Evolutionary conservation across 2,329 filamentous ascomycete species (phyloP), one percentile per base, ranked within the genome.

Genomic region (Ophiostoma ips): DNA sequence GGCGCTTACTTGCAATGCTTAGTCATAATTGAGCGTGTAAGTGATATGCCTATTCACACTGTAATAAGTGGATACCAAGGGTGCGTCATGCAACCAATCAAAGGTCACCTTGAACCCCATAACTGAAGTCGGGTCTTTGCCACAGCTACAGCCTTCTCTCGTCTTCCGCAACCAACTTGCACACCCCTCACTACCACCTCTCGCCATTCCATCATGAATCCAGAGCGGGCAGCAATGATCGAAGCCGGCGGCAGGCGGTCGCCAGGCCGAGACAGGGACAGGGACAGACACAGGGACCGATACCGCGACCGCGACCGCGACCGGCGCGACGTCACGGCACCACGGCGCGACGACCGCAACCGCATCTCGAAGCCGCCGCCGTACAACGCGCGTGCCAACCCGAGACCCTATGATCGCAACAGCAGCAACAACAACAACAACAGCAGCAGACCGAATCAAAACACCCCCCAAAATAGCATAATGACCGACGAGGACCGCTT

Each of bases 401-500:
- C 49, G 8, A 18, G 48, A 8, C 16, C 43, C 7, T 12, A 15
- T 28, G 19, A 30, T n/a, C 24, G 13, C 35, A 31, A 37, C 5
- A 9, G 7, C 37, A n/a, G 24, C 24, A 8, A 8, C 35, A 31
- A 37, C 5, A 9, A 11, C 37, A n/a, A 41, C 24, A 8, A 8
- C 24, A 44, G 15, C 37, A 36, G 19, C 18, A 36, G 16, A 12
- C 2, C 12, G 28, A 33, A 12, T 13, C 28, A 35, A 15, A 41
- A 12, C 18, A 16, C 24, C n/a, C 19, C 61, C 64, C 52, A 61
- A 28, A 28, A 4, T 5, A 60, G 36, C 56, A 59, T 55, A 59
- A 59, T 86, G 54, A 83, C 83, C 52, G 78, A 87, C 62, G 84
- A 88, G 59, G 74, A 81, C 24, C 76, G 83, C 61, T 98, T 92